A percentile compares a stretch with the other conserved stretches of the same genome.
These are phyloP conservation scores for Gaeumannomyces sp. DNA, from an alignment of 2,329 filamentous ascomycete genomes.

Conservation along the genomic window DNA sequence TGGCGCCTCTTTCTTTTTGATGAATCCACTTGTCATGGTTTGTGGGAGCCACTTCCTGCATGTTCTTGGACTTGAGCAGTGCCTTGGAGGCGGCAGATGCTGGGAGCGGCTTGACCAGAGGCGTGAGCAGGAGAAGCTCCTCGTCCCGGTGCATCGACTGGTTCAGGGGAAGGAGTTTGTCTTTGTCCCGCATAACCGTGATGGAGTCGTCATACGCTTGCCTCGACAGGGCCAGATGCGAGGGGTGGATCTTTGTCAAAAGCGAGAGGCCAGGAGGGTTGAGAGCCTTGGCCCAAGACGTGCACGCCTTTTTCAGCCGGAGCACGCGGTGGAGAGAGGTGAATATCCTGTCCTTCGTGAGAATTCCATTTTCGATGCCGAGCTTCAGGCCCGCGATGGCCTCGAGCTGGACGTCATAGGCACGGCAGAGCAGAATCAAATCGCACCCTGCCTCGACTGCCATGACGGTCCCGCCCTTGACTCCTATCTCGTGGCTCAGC, in stretches of 20 bases:
- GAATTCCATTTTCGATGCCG: conserved; percentile 84
- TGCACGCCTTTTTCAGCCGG: conserved; percentile 75
- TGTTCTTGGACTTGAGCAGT: conserved; percentile 49
- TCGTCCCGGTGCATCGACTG: conserved; percentile 77
- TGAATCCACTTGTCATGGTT: conserved; percentile 51
- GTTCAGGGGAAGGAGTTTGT: conserved; percentile 74
- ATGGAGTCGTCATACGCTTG: conserved; percentile 90
- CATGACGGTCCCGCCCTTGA: conserved; percentile 95
- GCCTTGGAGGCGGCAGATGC: conserved; percentile 77
- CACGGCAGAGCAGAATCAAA: conserved; percentile 79
- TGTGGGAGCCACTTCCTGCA: conserved; percentile 26
- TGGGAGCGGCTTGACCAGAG: conserved; percentile 84
- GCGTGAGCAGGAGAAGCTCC: conserved; percentile 82
- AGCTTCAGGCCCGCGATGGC: conserved; percentile 85
- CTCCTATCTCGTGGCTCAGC: conserved; percentile 90
- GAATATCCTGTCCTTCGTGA: conserved; percentile 71
- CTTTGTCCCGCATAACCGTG: conserved; percentile 85
- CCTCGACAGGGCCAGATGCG: conserved; percentile 73
- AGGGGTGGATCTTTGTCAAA: conserved; percentile 73
- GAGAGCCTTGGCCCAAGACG: conserved; percentile 86
- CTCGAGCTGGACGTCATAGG: conserved; percentile 83
- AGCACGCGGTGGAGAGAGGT: conserved; percentile 75
- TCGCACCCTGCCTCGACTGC: conserved; percentile 95
- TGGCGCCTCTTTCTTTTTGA: conserved; percentile 48
- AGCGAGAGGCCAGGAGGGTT: conserved; percentile 74